Evolutionary conservation across 106 monocot genomes (phyloP).

Genomic region (Cymbidium sinense): DNA sequence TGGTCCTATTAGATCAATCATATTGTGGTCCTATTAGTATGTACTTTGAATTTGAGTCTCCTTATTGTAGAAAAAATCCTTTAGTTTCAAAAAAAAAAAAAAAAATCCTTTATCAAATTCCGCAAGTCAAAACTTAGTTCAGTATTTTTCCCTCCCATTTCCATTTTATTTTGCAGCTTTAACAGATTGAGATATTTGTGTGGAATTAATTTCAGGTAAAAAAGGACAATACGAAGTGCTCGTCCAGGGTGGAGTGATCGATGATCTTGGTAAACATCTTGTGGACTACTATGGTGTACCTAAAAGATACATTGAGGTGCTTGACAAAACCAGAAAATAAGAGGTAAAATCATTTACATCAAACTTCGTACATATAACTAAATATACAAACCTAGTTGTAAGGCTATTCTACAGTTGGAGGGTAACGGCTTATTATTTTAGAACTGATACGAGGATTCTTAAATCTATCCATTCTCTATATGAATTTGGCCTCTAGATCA

Average conservation of each 20-base stretch:
- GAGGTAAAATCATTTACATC: background rate
- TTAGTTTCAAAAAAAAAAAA: too few species aligned
- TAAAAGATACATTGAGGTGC: conserved; percentile 84
- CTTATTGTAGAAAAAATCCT: too few species aligned
- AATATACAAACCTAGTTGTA: background rate
- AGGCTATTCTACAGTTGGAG: too few species aligned
- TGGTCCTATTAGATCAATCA: too few species aligned
- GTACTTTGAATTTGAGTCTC: too few species aligned
- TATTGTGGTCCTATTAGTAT: too few species aligned
- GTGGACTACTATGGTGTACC: conserved; percentile 88
- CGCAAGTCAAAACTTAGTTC: too few species aligned
- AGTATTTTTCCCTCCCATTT: background rate
- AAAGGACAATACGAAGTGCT: conserved; percentile 85
- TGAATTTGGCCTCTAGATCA: too few species aligned
- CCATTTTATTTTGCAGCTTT: background rate
- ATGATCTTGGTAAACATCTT: conserved; percentile 76
- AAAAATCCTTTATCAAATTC: too few species aligned
- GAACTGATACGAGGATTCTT: too few species aligned
- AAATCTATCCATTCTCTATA: too few species aligned
- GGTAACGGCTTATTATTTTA: too few species aligned
- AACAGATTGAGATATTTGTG: background rate
- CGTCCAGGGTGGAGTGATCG: conserved; percentile 92
- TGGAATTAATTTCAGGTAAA: conserved; percentile 54
- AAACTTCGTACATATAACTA: background rate
- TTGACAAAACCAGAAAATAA: conserved; percentile 84